phyloP scores from a whole-genome alignment of 2,329 filamentous ascomycete genomes.

The Tympanopsis confertula region DNA sequence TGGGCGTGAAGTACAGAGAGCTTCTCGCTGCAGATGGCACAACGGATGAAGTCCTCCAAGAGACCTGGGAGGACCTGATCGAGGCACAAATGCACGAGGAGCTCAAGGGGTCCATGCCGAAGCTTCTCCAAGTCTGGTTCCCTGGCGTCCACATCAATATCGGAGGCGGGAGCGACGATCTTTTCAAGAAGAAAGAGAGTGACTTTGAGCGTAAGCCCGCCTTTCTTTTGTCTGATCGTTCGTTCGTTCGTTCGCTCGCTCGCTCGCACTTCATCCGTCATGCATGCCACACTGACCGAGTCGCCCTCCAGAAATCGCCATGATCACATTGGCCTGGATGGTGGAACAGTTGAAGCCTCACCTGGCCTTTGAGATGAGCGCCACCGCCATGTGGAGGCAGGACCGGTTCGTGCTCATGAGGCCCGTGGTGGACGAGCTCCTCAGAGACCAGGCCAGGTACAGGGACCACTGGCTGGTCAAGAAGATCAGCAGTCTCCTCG shows the following conservation, averaged over 20 bases:
- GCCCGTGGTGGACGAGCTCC: slow-evolving; percentile 1
- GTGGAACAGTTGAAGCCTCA: neutral
- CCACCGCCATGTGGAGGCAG: slow-evolving; percentile 1
- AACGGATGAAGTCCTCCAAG: neutral
- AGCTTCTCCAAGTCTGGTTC: slow-evolving; percentile 3
- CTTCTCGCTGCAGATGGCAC: neutral
- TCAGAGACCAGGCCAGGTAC: neutral
- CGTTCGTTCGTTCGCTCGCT: too few species aligned
- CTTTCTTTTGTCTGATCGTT: neutral
- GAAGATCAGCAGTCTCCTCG: neutral
- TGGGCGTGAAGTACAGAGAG: neutral
- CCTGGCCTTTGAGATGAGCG: neutral
- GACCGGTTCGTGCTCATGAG: slow-evolving; percentile 5
- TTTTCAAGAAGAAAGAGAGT: neutral
- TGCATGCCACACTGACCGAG: neutral
- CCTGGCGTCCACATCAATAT: slow-evolving; percentile 1
- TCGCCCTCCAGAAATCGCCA: neutral
- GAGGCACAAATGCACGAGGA: slow-evolving; percentile 1
- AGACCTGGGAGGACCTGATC: slow-evolving; percentile 2
- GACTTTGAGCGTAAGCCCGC: slow-evolving; percentile 5
- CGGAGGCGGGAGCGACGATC: slow-evolving; percentile 1
- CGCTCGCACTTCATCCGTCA: neutral
- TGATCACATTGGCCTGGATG: slow-evolving; percentile 2
- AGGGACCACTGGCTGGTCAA: neutral
- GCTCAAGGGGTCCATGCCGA: slow-evolving; percentile 2